phyloP scores from a whole-genome alignment of 768 basidiomycete species.

The Exidia glandulosa region DNA sequence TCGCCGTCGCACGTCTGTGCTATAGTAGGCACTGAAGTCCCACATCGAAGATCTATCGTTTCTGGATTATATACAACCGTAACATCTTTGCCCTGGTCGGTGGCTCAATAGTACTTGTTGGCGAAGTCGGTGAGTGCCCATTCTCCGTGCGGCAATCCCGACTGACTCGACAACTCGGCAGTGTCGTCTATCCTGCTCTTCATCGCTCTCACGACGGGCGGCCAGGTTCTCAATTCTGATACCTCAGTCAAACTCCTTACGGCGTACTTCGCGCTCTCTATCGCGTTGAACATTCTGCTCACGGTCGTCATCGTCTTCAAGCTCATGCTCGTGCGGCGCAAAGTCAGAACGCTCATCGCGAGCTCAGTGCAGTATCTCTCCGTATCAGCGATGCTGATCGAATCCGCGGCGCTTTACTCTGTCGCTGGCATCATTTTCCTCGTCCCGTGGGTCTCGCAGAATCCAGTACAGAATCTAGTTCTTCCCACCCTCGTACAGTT shows the following conservation, averaged over 20 bases:
- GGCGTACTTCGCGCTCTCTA: conserved; percentile 8
- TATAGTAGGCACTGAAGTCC: neutral
- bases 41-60: conserved; percentile 18
- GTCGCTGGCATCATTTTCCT: conserved; percentile 20
- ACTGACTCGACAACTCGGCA: conserved; percentile 4
- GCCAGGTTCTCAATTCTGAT: conserved; percentile 10
- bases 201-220: conserved; percentile 9
- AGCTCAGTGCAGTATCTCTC: conserved; percentile 17
- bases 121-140: conserved; percentile 7
- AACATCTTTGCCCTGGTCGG: conserved; percentile 6
- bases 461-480: conserved; percentile 21
- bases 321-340: conserved; percentile 14
- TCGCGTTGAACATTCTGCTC: conserved; percentile 13
- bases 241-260: no score
- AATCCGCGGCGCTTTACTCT: conserved; percentile 23
- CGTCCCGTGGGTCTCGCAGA: conserved; percentile 15
- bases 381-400: conserved; percentile 23
- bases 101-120: conserved; percentile 6
- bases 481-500: conserved; percentile 21
- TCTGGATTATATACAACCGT: conserved; percentile 10
- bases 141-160: neutral
- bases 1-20: neutral
- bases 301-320: conserved; percentile 13
- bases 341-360: neutral
- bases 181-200: conserved; percentile 8